These are phyloP conservation scores for Fraxinus excelsior DNA, from an alignment of 257 asterid species.

Conservation along the genomic window DNA sequence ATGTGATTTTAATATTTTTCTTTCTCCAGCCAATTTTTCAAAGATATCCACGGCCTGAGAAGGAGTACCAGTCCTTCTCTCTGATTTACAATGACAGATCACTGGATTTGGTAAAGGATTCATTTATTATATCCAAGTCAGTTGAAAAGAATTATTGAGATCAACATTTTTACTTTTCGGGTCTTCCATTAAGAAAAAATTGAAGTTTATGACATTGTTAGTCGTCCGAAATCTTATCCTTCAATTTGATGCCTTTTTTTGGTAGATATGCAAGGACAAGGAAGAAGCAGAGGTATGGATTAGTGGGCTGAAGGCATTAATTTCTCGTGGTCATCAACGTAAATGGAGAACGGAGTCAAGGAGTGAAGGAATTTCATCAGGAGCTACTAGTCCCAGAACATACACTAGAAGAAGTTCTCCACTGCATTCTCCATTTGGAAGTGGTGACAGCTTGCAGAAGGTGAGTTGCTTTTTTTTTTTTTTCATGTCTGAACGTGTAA, in stretches of 20 bases:
- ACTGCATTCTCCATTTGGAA: constrained; percentile 82
- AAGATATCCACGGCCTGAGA: constrained; percentile 95
- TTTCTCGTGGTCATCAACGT: constrained; percentile 89
- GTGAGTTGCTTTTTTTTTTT: constrained; percentile 36
- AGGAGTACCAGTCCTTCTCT: constrained; percentile 95
- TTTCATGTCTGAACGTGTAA: constrained; percentile 15
- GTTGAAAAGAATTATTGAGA: constrained; percentile 1
- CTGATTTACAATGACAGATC: constrained; percentile 91
- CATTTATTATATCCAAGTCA: constrained; percentile 19
- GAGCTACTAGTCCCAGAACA: constrained; percentile 91
- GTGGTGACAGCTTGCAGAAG: constrained; percentile 80
- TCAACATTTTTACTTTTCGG: not conserved
- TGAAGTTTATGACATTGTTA: not conserved
- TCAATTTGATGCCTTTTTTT: constrained; percentile 18
- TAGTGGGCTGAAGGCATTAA: constrained; percentile 95
- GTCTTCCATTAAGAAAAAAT: not conserved
- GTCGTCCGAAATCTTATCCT: constrained; percentile 4
- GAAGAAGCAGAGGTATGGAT: constrained; percentile 99
- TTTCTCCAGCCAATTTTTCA: constrained; percentile 84
- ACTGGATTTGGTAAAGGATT: constrained; percentile 78
- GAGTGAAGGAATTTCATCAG: constrained; percentile 94
- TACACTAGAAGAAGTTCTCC: constrained; percentile 95
- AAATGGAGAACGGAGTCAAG: constrained; percentile 94
- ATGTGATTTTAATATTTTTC: constrained; percentile 24
- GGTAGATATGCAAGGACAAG: constrained; percentile 95